These are phyloP conservation scores for Sonneratia caseolaris DNA, from an alignment of 345 rosid species.

Conservation along the genomic window DNA sequence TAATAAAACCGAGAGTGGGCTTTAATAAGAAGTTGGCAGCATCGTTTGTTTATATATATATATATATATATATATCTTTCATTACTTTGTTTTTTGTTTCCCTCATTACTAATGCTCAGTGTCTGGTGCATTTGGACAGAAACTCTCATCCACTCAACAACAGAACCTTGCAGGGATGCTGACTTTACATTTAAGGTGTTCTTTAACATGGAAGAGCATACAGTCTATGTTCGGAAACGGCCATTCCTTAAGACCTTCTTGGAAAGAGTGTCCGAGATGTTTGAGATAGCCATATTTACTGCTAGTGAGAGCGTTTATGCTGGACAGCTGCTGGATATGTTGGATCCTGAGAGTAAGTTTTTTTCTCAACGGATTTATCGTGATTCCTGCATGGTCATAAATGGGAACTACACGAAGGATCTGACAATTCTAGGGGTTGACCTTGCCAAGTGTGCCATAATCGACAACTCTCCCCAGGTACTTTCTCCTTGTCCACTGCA, in stretches of 20 bases:
- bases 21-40: too few relatives aligned
- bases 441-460: constrained; percentile 14
- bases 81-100: neutral
- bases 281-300: constrained; percentile 15
- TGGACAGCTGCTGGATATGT: constrained; percentile 15
- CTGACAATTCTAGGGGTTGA: constrained; percentile 16
- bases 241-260: constrained; percentile 16
- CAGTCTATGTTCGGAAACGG: constrained; percentile 19
- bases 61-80: neutral
- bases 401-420: constrained; percentile 21
- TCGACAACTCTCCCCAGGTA: constrained; percentile 21
- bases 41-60: too few relatives aligned
- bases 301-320: constrained; percentile 19
- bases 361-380: constrained; percentile 19
- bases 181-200: constrained; percentile 15
- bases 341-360: constrained; percentile 20
- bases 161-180: constrained; percentile 15
- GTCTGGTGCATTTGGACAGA: constrained; percentile 10
- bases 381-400: constrained; percentile 14
- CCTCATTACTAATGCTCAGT: too few relatives aligned
- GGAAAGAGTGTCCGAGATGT: constrained; percentile 22
- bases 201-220: constrained; percentile 15
- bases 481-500: neutral
- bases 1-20: too few relatives aligned
- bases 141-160: constrained; percentile 18